A percentile compares a stretch with the other conserved stretches of the same genome.
phyloP scores from a whole-genome alignment of 495 filamentous ascomycete species.

The Thermothielavioides terrestris region DNA sequence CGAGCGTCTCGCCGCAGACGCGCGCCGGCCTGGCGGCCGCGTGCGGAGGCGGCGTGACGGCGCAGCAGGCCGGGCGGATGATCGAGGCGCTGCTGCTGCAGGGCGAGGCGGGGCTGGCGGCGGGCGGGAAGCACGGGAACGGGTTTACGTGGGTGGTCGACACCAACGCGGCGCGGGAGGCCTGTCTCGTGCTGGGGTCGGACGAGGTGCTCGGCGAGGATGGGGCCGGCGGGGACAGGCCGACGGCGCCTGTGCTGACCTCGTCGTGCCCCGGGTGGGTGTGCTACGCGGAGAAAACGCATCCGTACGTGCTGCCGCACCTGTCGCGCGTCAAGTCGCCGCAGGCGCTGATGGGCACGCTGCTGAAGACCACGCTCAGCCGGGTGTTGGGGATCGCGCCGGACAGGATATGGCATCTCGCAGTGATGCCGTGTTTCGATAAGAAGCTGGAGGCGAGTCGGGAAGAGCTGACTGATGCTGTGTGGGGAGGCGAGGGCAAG shows the following conservation, averaged over 20 bases:
- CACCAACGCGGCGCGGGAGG: constrained; percentile 71
- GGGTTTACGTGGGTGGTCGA: constrained; percentile 83
- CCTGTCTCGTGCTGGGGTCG: constrained; percentile 67
- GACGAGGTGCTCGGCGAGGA: constrained; percentile 54
- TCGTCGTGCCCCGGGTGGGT: constrained; percentile 97
- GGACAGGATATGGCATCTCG: constrained; percentile 83
- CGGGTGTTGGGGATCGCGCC: constrained; percentile 60
- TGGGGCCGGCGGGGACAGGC: constrained; percentile 1
- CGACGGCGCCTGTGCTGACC: constrained; percentile 65
- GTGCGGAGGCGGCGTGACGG: constrained; percentile 63
- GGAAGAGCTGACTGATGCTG: constrained; percentile 75
- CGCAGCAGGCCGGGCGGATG: constrained; percentile 67
- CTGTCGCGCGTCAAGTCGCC: constrained; percentile 87
- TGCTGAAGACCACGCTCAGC: constrained; percentile 76
- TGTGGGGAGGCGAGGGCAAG: constrained; percentile 50
- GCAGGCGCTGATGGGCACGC: constrained; percentile 81
- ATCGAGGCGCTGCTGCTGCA: constrained; percentile 72
- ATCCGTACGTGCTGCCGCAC: constrained; percentile 85
- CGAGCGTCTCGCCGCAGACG: constrained; percentile 84
- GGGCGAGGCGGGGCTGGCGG: constrained; percentile 56
- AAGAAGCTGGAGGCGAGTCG: constrained; percentile 96
- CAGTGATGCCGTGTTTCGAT: constrained; percentile 97
- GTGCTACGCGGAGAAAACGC: constrained; percentile 96
- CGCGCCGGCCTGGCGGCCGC: constrained; percentile 80
- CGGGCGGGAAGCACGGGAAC: constrained; percentile 60